Conservation (phyloP, 208 protist genomes). For the Vickermania ingenoplastis region DNA sequence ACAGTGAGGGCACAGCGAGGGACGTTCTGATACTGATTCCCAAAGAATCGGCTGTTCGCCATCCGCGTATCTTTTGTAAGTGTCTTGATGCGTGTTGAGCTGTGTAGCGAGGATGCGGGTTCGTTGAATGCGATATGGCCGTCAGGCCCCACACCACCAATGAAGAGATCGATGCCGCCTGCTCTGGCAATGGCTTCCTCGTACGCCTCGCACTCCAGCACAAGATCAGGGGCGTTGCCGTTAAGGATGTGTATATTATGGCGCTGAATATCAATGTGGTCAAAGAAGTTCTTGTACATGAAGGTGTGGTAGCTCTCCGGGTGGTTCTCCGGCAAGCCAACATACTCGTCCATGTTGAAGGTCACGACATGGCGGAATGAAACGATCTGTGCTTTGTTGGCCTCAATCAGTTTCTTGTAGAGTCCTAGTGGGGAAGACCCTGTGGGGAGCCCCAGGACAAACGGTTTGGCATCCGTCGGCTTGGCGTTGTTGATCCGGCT, state of each 20-base stretch:
- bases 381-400: conserved; percentile 72
- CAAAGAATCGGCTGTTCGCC: conserved; percentile 92
- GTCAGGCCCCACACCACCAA: conserved; percentile 91
- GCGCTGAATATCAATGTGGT: conserved; percentile 88
- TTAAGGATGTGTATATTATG: conserved; percentile 90
- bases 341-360: conserved; percentile 97
- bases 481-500: conserved; percentile 78
- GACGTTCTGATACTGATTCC: conserved; percentile 80
- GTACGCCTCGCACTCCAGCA: conserved; percentile 86
- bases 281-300: conserved; percentile 94
- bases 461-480: conserved; percentile 66
- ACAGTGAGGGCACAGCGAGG: conserved; percentile 93
- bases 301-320: conserved; percentile 93
- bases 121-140: conserved; percentile 96
- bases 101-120: conserved; percentile 86
- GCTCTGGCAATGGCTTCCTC: conserved; percentile 84
- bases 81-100: conserved; percentile 88
- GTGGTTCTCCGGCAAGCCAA: conserved; percentile 82
- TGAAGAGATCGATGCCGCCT: conserved; percentile 92
- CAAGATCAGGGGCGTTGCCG: conserved; percentile 84
- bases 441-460: conserved; percentile 92
- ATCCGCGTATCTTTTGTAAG: conserved; percentile 91
- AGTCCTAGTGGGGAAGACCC: conserved; percentile 81
- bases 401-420: conserved; percentile 86
- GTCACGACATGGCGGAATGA: conserved; percentile 91